Percentiles rank a stretch among this genome's conserved stretches.
Conservation (phyloP, 176 grass and related monocot species). For the Cenchrus purpureus region DNA sequence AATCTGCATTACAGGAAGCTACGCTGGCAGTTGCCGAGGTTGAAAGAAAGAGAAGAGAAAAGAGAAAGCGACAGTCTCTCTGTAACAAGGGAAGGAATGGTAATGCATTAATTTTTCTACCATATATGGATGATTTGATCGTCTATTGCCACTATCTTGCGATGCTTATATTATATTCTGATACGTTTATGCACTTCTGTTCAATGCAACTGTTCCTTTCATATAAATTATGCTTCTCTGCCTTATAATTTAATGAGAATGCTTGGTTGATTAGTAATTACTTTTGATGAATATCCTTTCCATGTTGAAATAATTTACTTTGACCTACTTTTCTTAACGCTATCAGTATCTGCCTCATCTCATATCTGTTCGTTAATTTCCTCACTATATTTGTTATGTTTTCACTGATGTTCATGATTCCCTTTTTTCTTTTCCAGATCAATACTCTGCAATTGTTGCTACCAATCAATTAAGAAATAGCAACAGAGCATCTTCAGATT, state of each 20-base stretch:
- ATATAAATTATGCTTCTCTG: neutral
- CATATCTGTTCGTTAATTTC: constrained; percentile 23
- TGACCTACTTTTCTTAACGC: constrained; percentile 18
- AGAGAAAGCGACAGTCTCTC: constrained; percentile 56
- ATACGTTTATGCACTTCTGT: neutral
- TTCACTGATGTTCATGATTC: constrained; percentile 1
- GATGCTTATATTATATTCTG: neutral
- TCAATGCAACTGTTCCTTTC: neutral
- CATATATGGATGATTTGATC: constrained; percentile 6
- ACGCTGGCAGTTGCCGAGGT: constrained; percentile 71
- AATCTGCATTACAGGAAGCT: constrained; percentile 70
- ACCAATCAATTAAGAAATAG: constrained; percentile 49
- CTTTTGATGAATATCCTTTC: neutral
- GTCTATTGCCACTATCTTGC: neutral
- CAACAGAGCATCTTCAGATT: constrained; percentile 47
- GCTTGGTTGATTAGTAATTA: constrained; percentile 4
- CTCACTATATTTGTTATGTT: constrained; percentile 14
- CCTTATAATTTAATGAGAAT: constrained; percentile 2
- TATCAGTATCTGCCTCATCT: neutral
- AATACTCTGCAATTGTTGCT: constrained; percentile 38
- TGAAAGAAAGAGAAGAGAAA: constrained; percentile 85
- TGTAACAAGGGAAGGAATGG: constrained; percentile 58
- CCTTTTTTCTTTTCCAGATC: constrained; percentile 49
- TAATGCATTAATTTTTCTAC: constrained; percentile 38
- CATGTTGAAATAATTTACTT: neutral